Evolutionary conservation across 108 stramenopile genomes (phyloP), one percentile per base, ranked within the genome.

Genomic region (Conticribra weissflogii): DNA sequence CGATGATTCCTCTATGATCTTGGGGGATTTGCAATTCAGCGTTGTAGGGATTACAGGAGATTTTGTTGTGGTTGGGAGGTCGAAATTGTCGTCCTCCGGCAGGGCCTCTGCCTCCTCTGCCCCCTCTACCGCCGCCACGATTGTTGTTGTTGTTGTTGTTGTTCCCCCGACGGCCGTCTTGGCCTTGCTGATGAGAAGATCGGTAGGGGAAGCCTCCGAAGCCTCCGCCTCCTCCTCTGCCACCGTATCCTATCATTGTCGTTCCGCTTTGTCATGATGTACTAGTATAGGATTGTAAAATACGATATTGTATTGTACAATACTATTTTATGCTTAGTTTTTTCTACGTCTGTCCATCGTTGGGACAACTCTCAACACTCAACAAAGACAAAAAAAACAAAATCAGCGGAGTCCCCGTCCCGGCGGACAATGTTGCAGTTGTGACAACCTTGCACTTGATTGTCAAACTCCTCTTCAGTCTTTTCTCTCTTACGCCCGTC

Each of bases 151-250:
- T 54, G 54, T 18, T 28, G 15, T 54, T 23, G 3, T 54, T 54
- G 54, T 63, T 49, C 25, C 46, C 32, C 41, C 34, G 29, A 16
- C 61, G 60, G 19, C 72, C 73, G 45, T 74, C 73, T 36, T 65
- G 63, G 9, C 73, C 73, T 56, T 74, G 73, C 36, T 74, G 73
- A 33, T 74, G 73, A 1, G 73, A 47, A 0, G 63, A 74, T 8
- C 63, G 73, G 22, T 74, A 74, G 63, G 63, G 57, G 56, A 74
- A 74, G 19, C 64, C 56, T 9, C 64, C 56, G 28, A 46, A 63
- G n/a, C 72, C 72, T 3, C 72, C 72, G 63, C 72, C 72, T 16
- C 67, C 54, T 5, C 63, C 45, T 0, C 61, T 24, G 31, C 71
- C 71, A 32, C 36, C 36, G 36, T 41, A 12, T 41, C 36, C 36